Conservation (phyloP, 2,329 filamentous ascomycete species). For the Graphiopsis chlorocephala region DNA sequence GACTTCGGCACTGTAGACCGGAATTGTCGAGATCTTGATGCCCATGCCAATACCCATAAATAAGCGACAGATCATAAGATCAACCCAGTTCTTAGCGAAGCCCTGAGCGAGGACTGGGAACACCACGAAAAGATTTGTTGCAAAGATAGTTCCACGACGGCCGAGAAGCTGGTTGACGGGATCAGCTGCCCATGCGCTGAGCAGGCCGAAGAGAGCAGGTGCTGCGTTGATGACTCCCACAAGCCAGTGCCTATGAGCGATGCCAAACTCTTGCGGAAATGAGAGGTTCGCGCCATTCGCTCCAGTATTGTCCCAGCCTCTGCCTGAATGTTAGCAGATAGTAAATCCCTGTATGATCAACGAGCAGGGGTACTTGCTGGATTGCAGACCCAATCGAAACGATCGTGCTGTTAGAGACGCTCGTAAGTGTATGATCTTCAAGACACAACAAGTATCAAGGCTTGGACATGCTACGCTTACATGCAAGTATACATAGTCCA, state of each 20-base stretch:
- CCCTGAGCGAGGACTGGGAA: conserved; percentile 54
- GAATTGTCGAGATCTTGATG: conserved; percentile 43
- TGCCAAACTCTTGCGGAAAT: conserved; percentile 41
- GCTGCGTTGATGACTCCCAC: conserved; percentile 4
- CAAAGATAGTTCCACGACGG: conserved; percentile 38
- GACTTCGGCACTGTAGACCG: conserved; percentile 39
- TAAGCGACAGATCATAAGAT: conserved; percentile 67
- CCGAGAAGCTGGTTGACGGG: conserved; percentile 32
- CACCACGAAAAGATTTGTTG: conserved; percentile 49
- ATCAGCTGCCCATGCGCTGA: conserved; percentile 53
- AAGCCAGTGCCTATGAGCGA: conserved; percentile 18
- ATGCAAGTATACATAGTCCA: conserved; percentile 50
- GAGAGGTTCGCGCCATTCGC: conserved; percentile 53
- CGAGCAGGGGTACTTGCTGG: conserved; percentile 35
- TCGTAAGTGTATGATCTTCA: background rate
- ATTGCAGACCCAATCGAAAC: conserved; percentile 53
- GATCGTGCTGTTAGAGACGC: conserved; percentile 34
- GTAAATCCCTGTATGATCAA: background rate
- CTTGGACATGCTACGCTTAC: background rate
- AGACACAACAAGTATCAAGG: background rate
- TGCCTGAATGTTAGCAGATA: background rate
- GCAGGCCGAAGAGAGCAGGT: background rate
- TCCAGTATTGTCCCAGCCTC: conserved; percentile 25
- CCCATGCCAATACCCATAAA: conserved; percentile 60
- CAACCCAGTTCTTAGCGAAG: conserved; percentile 64